Evolutionary conservation across 1,284 basidiomycete genomes (phyloP).

Genomic region (Puccinia polysora): DNA sequence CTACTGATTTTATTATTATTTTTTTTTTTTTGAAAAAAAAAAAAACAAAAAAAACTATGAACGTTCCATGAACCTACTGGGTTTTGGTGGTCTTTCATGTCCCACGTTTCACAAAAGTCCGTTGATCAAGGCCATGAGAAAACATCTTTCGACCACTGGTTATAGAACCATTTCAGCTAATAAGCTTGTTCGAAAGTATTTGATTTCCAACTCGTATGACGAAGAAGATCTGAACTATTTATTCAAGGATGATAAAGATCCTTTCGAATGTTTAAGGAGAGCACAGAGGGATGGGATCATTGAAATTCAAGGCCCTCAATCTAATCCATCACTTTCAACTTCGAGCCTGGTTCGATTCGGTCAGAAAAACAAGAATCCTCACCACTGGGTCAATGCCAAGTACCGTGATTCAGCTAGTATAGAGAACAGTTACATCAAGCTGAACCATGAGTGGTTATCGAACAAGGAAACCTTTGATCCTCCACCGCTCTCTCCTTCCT

Average conservation of each 20-base stretch:
- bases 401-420: background rate
- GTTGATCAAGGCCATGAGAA: background rate
- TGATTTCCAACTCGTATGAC: conserved; percentile 1
- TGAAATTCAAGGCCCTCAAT: background rate
- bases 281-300: conserved; percentile 2
- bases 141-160: conserved; percentile 7
- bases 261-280: background rate
- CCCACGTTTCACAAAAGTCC: background rate
- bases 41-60: too few relatives aligned
- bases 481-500: background rate
- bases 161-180: background rate
- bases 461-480: background rate
- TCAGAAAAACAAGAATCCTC: too few relatives aligned
- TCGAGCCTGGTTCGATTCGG: background rate
- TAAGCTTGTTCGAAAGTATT: conserved; percentile 6
- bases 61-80: too few relatives aligned
- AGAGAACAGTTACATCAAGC: conserved; percentile 1
- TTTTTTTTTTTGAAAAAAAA: too few relatives aligned
- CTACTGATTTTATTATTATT: background rate
- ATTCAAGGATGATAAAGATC: conserved; percentile 16
- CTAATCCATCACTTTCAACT: background rate
- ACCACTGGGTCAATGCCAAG: too few relatives aligned
- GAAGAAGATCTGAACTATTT: conserved; percentile 8
- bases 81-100: too few relatives aligned
- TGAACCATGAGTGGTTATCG: conserved; percentile 1